Evolutionary conservation across 2,329 filamentous ascomycete genomes (phyloP), one percentile per base, ranked within the genome.

Genomic region (Pseudogymnoascus sp.): DNA sequence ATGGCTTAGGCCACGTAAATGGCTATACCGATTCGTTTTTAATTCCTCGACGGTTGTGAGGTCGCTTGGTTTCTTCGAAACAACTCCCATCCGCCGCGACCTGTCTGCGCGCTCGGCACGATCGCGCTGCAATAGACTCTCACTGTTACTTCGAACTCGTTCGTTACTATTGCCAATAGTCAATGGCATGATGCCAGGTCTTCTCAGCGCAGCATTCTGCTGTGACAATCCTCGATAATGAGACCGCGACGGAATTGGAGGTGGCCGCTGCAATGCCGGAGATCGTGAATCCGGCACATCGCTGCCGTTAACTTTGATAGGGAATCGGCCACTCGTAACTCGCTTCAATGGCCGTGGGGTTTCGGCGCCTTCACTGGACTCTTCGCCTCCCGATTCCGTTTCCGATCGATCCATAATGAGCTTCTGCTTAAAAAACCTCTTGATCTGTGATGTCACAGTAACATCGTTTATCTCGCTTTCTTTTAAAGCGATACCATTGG

Each of bases 161-260:
- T 92, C 89, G 68, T 86, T 90, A 28, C 83, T 80, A 67, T 83
- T 93, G 16, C 85, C 86, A 63, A 90, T 87, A 2, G 87, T 75
- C 34, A 84, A 74, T n/a, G 84, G 90, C 75, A 90, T 86, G n/a
- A 92, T 83, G 1, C 87, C 85, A 0, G 92, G 90, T 64, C 88
- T 82, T 64, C 90, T 85, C 54, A 86, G 79, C 5, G 83, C 78
- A 6, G 76, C 72, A 65, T 82, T 89, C 67, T 90, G 86, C 69
- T 89, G 86, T 2, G 88, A 91, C 3, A 88, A 78, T 1, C 87
- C 87, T 31, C 93, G 86, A 69, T 90, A 91, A 74, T 96, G 92
- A 2, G 92, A 95, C 66, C 89, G 84, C 4, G 85, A 84, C 0
- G 92, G 92, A 65, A 96, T 90, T 0, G 90, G 90, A 2, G 93